Conservation (phyloP, 2,329 filamentous ascomycete genomes). For the Ceratocystis diversiconidia region DNA sequence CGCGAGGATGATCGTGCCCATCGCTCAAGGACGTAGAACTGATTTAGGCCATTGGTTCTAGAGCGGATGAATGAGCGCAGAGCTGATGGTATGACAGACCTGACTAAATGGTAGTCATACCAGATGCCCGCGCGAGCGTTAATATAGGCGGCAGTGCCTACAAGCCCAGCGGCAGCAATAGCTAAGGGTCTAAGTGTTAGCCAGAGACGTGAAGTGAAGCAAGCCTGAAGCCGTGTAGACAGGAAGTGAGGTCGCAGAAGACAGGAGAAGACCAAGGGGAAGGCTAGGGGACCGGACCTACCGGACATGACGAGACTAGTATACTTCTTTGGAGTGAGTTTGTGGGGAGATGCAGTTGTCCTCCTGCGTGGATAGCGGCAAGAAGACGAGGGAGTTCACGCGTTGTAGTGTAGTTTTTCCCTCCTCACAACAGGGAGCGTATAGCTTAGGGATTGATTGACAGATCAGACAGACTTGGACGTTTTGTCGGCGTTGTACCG, state of each 20-base stretch:
- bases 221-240: background rate
- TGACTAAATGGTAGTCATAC: constrained; percentile 51
- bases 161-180: constrained; percentile 38
- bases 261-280: background rate
- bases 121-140: constrained; percentile 55
- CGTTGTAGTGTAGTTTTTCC: background rate
- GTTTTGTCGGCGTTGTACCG: background rate
- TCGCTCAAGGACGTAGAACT: constrained; percentile 63
- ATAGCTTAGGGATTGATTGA: background rate
- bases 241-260: background rate
- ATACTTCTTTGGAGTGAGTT: background rate
- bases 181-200: constrained; percentile 8
- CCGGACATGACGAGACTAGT: background rate
- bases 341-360: no score
- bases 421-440: background rate
- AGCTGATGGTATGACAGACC: constrained; percentile 31
- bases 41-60: constrained; percentile 44
- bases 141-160: constrained; percentile 54
- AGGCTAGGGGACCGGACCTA: background rate
- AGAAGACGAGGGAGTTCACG: background rate
- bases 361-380: background rate
- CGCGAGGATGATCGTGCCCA: constrained; percentile 39
- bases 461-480: background rate
- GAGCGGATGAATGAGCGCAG: constrained; percentile 16
- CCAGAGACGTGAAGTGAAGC: background rate